Percentiles rank a stretch among this genome's conserved stretches.
These are phyloP conservation scores for Knufia fluminis DNA, from an alignment of 2,329 filamentous ascomycete species.

Conservation along the genomic window DNA sequence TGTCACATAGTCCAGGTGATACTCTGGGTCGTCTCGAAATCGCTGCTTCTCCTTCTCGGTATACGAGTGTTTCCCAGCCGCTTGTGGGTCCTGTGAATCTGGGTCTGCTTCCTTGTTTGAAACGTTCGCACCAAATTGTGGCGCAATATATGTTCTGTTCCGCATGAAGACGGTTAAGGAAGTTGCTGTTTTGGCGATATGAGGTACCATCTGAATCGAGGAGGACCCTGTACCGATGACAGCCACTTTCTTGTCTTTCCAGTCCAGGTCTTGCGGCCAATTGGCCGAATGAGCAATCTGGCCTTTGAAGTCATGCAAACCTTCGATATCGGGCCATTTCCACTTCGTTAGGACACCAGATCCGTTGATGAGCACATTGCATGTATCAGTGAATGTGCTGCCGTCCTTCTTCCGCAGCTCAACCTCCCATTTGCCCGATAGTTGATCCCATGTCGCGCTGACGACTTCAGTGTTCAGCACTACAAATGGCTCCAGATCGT, in stretches of 20 bases:
- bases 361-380: conserved; percentile 17
- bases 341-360: conserved; percentile 23
- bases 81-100: conserved; percentile 12
- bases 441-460: conserved; percentile 13
- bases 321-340: conserved; percentile 31
- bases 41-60: conserved; percentile 14
- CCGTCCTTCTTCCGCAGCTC: conserved; percentile 13
- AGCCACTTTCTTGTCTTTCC: conserved; percentile 19
- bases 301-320: conserved; percentile 29
- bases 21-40: conserved; percentile 14
- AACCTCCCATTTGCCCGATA: conserved; percentile 12
- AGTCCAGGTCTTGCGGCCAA: conserved; percentile 26
- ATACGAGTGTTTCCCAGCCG: conserved; percentile 17
- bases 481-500: conserved; percentile 11
- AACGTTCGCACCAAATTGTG: conserved; percentile 13
- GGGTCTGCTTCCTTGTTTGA: conserved; percentile 19
- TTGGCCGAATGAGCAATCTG: conserved; percentile 26
- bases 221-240: conserved; percentile 24
- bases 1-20: conserved; percentile 14
- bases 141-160: conserved; percentile 25
- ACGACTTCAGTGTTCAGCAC: conserved; percentile 12
- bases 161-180: conserved; percentile 28
- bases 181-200: conserved; percentile 27
- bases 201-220: conserved; percentile 27
- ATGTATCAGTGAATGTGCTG: conserved; percentile 14